Evolutionary conservation across 352 stramenopile species (phyloP).

Genomic region (Globisporangium splendens): DNA sequence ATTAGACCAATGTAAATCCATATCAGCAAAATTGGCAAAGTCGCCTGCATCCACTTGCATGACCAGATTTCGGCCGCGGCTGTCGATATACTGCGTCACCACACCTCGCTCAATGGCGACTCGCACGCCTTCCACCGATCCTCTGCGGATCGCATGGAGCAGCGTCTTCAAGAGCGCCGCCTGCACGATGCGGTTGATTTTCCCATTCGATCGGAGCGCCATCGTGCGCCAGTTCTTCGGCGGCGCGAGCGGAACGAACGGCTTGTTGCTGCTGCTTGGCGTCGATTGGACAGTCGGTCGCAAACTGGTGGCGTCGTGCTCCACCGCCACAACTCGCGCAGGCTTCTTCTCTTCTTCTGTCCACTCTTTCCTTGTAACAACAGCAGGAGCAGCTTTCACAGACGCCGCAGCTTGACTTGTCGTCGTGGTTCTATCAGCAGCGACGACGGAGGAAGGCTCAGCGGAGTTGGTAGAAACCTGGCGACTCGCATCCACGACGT

Average conservation of each 20-base stretch:
- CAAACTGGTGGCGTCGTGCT: conserved; percentile 4
- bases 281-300: neutral
- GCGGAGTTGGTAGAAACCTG: too few species aligned
- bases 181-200: conserved; percentile 76
- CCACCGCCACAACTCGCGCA: neutral
- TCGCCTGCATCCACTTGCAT: conserved; percentile 35
- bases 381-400: too few species aligned
- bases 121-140: conserved; percentile 78
- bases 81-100: conserved; percentile 72
- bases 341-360: conserved; percentile 2
- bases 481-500: too few species aligned
- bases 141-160: conserved; percentile 72
- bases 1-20: neutral
- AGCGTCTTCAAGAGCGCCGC: conserved; percentile 81
- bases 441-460: too few species aligned
- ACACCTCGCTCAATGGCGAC: conserved; percentile 84
- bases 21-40: neutral
- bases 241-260: conserved; percentile 46
- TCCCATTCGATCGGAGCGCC: conserved; percentile 55
- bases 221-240: conserved; percentile 42
- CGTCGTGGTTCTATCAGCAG: too few species aligned
- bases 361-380: too few species aligned
- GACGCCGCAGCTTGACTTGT: neutral
- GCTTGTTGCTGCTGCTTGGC: conserved; percentile 17
- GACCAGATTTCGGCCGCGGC: conserved; percentile 72